Conservation (phyloP, 2,329 filamentous ascomycete genomes). For the Lecanicillium sp. region DNA sequence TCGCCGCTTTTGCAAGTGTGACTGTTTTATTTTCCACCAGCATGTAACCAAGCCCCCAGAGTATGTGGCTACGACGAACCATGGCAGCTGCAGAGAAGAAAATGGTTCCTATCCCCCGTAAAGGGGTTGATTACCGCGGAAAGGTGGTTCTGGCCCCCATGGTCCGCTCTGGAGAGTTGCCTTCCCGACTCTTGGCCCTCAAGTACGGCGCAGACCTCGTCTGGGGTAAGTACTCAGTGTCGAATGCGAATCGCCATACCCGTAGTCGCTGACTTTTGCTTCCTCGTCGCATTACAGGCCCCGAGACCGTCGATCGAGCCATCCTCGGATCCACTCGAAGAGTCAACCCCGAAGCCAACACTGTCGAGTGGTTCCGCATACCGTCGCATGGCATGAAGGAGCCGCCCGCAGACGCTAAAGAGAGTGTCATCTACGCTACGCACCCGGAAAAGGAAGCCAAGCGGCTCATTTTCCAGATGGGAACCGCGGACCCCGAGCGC, state of each 20-base stretch:
- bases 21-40: neutral
- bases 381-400: slow-evolving; percentile 63
- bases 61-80: slow-evolving; percentile 36
- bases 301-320: slow-evolving; percentile 87
- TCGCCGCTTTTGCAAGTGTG: neutral
- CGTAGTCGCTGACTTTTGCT: too few relatives aligned
- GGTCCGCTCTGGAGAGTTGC: slow-evolving; percentile 95
- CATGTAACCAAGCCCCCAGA: slow-evolving; percentile 10
- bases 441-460: slow-evolving; percentile 69
- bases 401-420: slow-evolving; percentile 41
- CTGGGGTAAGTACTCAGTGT: slow-evolving; percentile 59
- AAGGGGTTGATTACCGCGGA: slow-evolving; percentile 87
- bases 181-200: slow-evolving; percentile 78
- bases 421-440: slow-evolving; percentile 75
- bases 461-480: slow-evolving; percentile 83
- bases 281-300: slow-evolving; percentile 53
- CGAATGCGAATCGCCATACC: too few relatives aligned
- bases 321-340: slow-evolving; percentile 80
- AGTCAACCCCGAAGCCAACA: slow-evolving; percentile 67
- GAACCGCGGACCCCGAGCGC: slow-evolving; percentile 72
- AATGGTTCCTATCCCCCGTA: slow-evolving; percentile 70
- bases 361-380: slow-evolving; percentile 75
- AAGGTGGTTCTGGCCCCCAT: slow-evolving; percentile 95
- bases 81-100: slow-evolving; percentile 55
- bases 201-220: slow-evolving; percentile 96